These are phyloP conservation scores for Leucocoprinus birnbaumii DNA, from an alignment of 768 basidiomycete species.

Conservation along the genomic window DNA sequence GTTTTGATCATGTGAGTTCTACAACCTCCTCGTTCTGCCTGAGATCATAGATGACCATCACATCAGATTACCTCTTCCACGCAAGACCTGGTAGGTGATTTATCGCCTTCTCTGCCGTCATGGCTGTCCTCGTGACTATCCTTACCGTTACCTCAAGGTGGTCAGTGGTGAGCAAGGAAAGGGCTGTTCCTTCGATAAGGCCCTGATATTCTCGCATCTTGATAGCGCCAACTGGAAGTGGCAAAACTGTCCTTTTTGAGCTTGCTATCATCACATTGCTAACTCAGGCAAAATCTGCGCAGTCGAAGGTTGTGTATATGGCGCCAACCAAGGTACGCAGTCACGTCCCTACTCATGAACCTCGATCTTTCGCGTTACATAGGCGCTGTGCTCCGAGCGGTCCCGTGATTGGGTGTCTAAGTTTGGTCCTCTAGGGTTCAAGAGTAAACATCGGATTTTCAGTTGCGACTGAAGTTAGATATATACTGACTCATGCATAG, in stretches of 20 bases:
- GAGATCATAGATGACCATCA: neutral
- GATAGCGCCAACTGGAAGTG: slow-evolving; percentile 97
- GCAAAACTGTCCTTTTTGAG: slow-evolving; percentile 95
- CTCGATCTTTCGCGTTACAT: neutral
- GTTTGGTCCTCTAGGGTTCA: slow-evolving; percentile 72
- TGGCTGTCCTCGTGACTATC: neutral
- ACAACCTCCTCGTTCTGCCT: neutral
- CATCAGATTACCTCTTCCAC: slow-evolving; percentile 55
- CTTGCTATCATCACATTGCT: slow-evolving; percentile 70
- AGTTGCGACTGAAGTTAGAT: neutral
- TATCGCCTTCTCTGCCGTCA: neutral
- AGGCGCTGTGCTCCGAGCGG: slow-evolving; percentile 90
- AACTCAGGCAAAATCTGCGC: slow-evolving; percentile 22
- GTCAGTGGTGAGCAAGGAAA: slow-evolving; percentile 52
- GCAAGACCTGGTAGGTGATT: slow-evolving; percentile 58
- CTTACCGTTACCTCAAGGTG: slow-evolving; percentile 41
- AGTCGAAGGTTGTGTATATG: slow-evolving; percentile 79
- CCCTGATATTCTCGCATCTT: slow-evolving; percentile 15
- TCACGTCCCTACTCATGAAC: neutral
- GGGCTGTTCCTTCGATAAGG: neutral
- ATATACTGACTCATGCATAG: slow-evolving; percentile 34
- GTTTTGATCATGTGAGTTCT: slow-evolving; percentile 66
- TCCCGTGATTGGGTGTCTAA: slow-evolving; percentile 81
- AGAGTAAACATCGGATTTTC: slow-evolving; percentile 47
- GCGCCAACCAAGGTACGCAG: slow-evolving; percentile 80